Evolutionary conservation across 106 monocot genomes (phyloP), one percentile per base, ranked within the genome.

Genomic region (Apostasia ramifera): DNA sequence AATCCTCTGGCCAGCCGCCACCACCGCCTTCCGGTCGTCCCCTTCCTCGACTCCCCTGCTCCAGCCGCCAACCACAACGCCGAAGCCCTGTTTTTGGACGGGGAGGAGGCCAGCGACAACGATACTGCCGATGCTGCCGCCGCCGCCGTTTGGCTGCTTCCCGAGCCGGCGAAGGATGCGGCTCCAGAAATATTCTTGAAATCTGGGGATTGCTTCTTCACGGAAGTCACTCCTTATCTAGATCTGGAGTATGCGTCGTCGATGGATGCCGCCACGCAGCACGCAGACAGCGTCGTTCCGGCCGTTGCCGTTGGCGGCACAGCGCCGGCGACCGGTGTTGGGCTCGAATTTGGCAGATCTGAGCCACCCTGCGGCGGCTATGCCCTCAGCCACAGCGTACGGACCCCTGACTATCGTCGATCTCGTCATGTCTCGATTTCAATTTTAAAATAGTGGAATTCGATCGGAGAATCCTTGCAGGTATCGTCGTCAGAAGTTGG

Each of bases 1-100:
- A 89, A 89, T 72, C 80, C 82, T 40, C 80, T 89, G 48, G 83
- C 91, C 3, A 59, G 79, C 54, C 81, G 91, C 58, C 87, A 87
- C 77, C 74, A 87, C 49, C 86, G 91, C 67, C 0, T 67, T 53
- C 82, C 82, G 10, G 14, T 86, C 58, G 61, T 61, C 15, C 70
- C 78, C 55, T 66, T 75, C 69, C 43, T 54, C 55, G 71, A 70
- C 40, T 39, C 72, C 48, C 37, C 61, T 66, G 4, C 61, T 57
- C 1, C 66, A 4, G 59, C 49, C 13, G 57, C 53, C 68, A 47
- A 14, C 55, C 15, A 12, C 61, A 2, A 10, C 1, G 53, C 44
- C 26, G 45, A 2, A 42, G 40, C 1, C 2, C 3, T 41, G 5
- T 40, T 55, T 4, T 53, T n/a, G 3, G 51, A 15, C 7, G 66